phyloP scores from a whole-genome alignment of 352 stramenopile species.

The Thraustochytrium sp. region DNA sequence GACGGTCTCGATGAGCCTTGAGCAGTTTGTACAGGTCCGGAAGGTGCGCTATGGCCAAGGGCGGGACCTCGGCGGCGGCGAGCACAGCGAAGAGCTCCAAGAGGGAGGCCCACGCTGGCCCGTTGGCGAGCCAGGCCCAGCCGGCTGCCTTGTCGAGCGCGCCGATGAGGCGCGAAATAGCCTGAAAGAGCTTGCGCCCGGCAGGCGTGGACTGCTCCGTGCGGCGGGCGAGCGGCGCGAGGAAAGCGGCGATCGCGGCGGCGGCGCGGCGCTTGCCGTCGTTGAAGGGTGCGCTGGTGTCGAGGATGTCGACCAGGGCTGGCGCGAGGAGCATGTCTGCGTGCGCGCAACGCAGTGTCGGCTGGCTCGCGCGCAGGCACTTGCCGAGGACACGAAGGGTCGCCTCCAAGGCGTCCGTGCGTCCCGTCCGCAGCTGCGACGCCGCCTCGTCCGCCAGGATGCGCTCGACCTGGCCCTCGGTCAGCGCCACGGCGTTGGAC shows the following conservation, averaged over 20 bases:
- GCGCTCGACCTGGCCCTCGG: not conserved
- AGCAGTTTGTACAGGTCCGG: not conserved
- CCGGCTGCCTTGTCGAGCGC: not conserved
- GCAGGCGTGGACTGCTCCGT: not conserved
- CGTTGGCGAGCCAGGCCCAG: not conserved
- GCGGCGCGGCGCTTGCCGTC: not conserved
- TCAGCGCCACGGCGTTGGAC: not conserved
- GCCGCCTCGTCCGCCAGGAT: not conserved
- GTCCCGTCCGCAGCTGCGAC: not conserved
- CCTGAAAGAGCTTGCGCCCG: not conserved
- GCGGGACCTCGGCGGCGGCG: not conserved
- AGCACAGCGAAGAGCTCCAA: not conserved
- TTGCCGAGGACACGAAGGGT: not conserved
- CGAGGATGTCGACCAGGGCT: not conserved
- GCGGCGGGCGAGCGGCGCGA: not conserved
- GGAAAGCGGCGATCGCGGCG: not conserved
- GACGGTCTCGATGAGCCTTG: not conserved
- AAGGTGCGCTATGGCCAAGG: not conserved
- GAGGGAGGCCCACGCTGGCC: not conserved
- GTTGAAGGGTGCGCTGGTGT: not conserved
- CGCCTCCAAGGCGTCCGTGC: constrained; percentile 15
- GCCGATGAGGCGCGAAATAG: not conserved
- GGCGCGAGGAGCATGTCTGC: not conserved
- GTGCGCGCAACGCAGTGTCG: not conserved
- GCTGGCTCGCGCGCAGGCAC: not conserved